Evolutionary conservation across 2,329 filamentous ascomycete species (phyloP), one percentile per base, ranked within the genome.

Genomic region (Trichophyton rubrum): DNA sequence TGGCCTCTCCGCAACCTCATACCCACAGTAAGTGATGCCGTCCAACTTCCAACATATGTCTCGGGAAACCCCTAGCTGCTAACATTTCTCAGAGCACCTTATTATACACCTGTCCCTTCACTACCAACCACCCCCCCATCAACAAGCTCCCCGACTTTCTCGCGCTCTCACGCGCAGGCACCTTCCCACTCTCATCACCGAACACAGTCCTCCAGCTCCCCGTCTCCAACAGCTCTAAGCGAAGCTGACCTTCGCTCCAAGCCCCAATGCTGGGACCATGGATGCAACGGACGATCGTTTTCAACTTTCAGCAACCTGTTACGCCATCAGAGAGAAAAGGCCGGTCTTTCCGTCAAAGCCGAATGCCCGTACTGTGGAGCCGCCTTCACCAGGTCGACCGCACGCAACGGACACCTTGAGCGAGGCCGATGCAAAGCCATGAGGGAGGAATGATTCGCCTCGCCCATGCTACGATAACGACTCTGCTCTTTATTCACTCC

Each of bases 201-300:
- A 59, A 45, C 49, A 40, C 49, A 60, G 53, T 13, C 64, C 70
- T 8, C 69, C 73, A 47, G 27, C 40, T 59, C 56, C 17, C 56
- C 56, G 3, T 59, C 56, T 24, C 56, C 56, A 27, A 45, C 33
- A 8, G 40, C 38, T 65, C 84, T 89, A 43, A 81, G 88, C 62
- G 83, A 90, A 15, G 80, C 90, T 17, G 86, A 88, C 71, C 85
- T 84, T 67, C 82, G 88, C 65, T 90, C 90, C n/a, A 95, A 95
- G 75, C 90, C 91, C 53, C 90, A 95, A 71, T 96, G 92, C 74
- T 97, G 89, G 89, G 92, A 96, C 63, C 92, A 97, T 70, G 92
- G 91, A 9, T 97, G 92, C 78, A 96, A 96, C 68, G 92, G 92
- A 20, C 85, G 91, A 33, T 89, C 95, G 69, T 97, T 97, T 70